A percentile compares a stretch with the other conserved stretches of the same genome.
These are phyloP conservation scores for Pythium folliculosum DNA, from an alignment of 352 stramenopile genomes.

Conservation along the genomic window DNA sequence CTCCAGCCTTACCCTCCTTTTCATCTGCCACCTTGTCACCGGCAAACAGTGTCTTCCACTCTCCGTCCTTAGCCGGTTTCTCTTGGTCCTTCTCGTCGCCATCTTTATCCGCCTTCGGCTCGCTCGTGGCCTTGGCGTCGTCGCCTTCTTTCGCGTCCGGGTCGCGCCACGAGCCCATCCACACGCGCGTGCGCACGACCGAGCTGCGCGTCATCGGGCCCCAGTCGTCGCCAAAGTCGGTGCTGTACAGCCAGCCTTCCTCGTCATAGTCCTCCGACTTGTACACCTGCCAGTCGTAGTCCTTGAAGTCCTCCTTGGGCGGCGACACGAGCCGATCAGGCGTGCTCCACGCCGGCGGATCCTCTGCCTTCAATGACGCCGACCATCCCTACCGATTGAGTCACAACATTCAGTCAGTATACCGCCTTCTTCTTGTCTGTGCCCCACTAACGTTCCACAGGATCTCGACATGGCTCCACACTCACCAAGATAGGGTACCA, in stretches of 20 bases:
- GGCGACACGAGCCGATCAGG: constrained; percentile 39
- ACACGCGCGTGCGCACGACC: constrained; percentile 80
- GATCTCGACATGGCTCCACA: neutral
- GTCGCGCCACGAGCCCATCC: constrained; percentile 50
- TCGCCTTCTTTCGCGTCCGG: constrained; percentile 33
- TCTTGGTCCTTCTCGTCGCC: constrained; percentile 16
- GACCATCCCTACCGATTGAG: constrained; percentile 63
- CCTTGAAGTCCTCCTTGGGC: constrained; percentile 61
- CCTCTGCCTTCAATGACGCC: constrained; percentile 59
- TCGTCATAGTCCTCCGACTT: constrained; percentile 84
- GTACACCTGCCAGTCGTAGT: constrained; percentile 77
- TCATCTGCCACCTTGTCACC: constrained; percentile 2
- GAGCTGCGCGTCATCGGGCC: constrained; percentile 61
- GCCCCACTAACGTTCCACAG: neutral
- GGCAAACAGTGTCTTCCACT: constrained; percentile 49
- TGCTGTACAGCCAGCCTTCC: constrained; percentile 82
- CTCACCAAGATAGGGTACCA: constrained; percentile 81
- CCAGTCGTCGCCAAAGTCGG: constrained; percentile 64
- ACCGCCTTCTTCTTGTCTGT: neutral
- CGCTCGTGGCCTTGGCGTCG: neutral
- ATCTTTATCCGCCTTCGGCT: constrained; percentile 14
- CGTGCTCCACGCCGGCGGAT: constrained; percentile 74
- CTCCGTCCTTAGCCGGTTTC: constrained; percentile 21
- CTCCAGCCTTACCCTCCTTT: constrained; percentile 6
- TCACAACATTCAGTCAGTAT: neutral